These are phyloP conservation scores for Trichoderma sp. DNA, from an alignment of 2,329 filamentous ascomycete species.

Conservation along the genomic window DNA sequence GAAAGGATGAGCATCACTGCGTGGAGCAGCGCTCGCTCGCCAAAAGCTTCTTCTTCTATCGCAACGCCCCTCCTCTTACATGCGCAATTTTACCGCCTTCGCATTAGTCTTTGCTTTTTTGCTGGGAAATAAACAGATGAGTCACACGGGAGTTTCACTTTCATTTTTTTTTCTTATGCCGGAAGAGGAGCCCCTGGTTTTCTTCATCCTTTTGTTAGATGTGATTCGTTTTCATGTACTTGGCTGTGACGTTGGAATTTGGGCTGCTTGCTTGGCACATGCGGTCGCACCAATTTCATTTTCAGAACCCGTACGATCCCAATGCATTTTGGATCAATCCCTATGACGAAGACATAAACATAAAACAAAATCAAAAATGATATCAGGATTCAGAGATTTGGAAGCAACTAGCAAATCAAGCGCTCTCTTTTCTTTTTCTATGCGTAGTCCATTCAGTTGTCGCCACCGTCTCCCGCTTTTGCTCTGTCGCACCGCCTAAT, in stretches of 20 bases:
- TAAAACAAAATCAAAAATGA: background rate
- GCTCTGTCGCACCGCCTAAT: background rate
- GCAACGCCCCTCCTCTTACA: slow-evolving; percentile 17
- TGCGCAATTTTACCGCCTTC: slow-evolving; percentile 24
- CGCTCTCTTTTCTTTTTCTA: background rate
- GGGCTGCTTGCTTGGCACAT: background rate
- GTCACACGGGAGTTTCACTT: slow-evolving; percentile 31
- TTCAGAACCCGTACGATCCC: background rate
- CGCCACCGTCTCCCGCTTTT: background rate
- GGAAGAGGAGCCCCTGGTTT: slow-evolving; percentile 26
- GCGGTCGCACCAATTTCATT: background rate
- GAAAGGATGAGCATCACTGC: background rate
- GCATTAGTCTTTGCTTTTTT: slow-evolving; percentile 26
- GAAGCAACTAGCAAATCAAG: background rate
- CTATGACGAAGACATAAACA: background rate
- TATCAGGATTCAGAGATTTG: background rate
- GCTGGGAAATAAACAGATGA: slow-evolving; percentile 26
- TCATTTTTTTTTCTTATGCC: slow-evolving; percentile 12
- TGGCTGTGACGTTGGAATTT: slow-evolving; percentile 1
- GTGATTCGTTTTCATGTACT: background rate
- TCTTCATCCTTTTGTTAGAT: background rate
- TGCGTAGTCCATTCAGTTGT: background rate
- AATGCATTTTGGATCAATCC: background rate
- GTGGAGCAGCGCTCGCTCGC: background rate
- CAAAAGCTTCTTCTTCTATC: slow-evolving; percentile 22